Evolutionary conservation across 1,139 yeast genomes (phyloP).

Genomic region (Blastobotrys capitulatus): DNA sequence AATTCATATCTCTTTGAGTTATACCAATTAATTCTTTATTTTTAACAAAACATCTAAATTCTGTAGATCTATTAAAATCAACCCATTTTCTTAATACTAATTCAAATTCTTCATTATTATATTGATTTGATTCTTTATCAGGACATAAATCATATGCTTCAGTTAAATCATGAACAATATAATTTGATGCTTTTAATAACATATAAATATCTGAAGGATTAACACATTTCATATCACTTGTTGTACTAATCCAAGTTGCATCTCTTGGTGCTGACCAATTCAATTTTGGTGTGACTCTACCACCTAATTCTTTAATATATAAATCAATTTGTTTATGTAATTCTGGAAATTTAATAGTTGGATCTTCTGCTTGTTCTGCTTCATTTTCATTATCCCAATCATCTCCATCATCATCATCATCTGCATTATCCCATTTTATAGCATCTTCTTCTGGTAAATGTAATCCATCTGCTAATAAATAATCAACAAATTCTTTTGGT

Average conservation of each 20-base stretch:
- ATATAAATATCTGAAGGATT: conserved; percentile 70
- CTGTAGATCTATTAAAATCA: conserved; percentile 78
- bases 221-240: conserved; percentile 66
- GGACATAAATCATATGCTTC: conserved; percentile 52
- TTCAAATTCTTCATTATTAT: conserved; percentile 41
- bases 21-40: conserved; percentile 60
- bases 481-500: conserved; percentile 62
- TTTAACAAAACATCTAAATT: conserved; percentile 77
- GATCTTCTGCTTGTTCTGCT: conserved; percentile 35
- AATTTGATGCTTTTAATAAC: conserved; percentile 79
- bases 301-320: conserved; percentile 37
- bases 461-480: conserved; percentile 73
- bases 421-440: conserved; percentile 23
- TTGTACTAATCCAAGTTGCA: conserved; percentile 84
- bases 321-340: conserved; percentile 50
- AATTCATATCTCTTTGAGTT: conserved; percentile 81
- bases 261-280: conserved; percentile 98
- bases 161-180: conserved; percentile 76
- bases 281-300: conserved; percentile 77
- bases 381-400: conserved; percentile 69
- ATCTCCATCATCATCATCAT: conserved; percentile 42
- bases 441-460: conserved; percentile 46
- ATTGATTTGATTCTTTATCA: conserved; percentile 19
- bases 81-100: conserved; percentile 79
- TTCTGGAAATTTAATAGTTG: conserved; percentile 46